A percentile compares a stretch with the other conserved stretches of the same genome.
These are phyloP conservation scores for Vaccinium myrtillus DNA, from an alignment of 148 eudicot species.

Conservation along the genomic window DNA sequence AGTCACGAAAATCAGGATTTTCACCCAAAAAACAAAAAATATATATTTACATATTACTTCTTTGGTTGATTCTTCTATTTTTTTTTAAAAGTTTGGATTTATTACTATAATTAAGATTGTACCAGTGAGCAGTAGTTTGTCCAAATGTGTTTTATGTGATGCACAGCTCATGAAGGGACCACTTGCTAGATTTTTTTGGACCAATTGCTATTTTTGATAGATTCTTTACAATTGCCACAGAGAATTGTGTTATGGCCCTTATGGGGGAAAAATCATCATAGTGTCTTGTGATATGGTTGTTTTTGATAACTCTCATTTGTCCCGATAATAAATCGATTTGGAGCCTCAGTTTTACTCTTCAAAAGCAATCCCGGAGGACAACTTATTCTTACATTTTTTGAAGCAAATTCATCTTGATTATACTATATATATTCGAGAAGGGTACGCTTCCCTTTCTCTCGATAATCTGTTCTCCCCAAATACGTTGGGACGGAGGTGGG, in stretches of 20 bases:
- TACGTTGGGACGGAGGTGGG: too few species aligned
- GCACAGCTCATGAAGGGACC: conserved; percentile 34
- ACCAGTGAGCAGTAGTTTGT: conserved; percentile 10
- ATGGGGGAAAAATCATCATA: not conserved
- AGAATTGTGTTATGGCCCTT: not conserved
- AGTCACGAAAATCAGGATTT: too few species aligned
- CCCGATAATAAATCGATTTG: not conserved
- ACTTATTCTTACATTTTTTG: too few species aligned
- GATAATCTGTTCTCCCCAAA: too few species aligned
- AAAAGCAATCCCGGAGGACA: not conserved
- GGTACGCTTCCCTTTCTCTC: too few species aligned
- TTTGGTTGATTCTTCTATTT: too few species aligned
- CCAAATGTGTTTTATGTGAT: conserved; percentile 15
- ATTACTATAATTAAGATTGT: not conserved
- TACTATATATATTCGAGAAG: too few species aligned
- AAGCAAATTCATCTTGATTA: too few species aligned
- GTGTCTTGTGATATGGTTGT: not conserved
- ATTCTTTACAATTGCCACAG: not conserved
- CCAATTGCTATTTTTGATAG: not conserved
- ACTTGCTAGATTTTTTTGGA: not conserved
- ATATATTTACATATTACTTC: too few species aligned
- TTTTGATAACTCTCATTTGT: not conserved
- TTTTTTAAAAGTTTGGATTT: not conserved
- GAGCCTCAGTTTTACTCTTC: not conserved
- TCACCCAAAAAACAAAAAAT: too few species aligned